phyloP scores from a whole-genome alignment of 208 protist species.

The Acanthamoeba lenticulata region DNA sequence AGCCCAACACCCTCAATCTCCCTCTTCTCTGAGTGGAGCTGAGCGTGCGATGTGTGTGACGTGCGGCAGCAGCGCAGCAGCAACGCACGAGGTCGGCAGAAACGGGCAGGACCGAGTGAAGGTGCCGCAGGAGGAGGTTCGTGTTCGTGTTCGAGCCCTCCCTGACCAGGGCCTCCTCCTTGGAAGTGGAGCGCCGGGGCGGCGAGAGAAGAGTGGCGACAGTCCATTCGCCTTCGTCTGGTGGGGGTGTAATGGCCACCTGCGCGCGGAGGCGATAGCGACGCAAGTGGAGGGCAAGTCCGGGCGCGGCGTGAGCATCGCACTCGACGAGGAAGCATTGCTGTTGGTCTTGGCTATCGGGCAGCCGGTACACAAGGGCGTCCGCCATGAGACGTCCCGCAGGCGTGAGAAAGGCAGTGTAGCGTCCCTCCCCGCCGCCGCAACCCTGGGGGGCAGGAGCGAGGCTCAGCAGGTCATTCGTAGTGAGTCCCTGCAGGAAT shows the following conservation, averaged over 20 bases:
- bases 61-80: too few relatives aligned
- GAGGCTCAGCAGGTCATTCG: neutral
- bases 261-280: conserved; percentile 9
- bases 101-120: too few relatives aligned
- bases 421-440: neutral
- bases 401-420: neutral
- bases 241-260: neutral
- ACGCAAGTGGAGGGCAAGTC: neutral
- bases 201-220: neutral
- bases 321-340: neutral
- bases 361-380: neutral
- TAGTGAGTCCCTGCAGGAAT: conserved; percentile 30
- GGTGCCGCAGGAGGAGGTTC: too few relatives aligned
- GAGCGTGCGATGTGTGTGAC: too few relatives aligned
- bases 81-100: too few relatives aligned
- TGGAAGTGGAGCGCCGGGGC: too few relatives aligned
- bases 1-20: too few relatives aligned
- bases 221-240: neutral
- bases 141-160: too few relatives aligned
- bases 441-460: neutral
- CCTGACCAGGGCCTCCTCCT: too few relatives aligned
- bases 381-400: neutral
- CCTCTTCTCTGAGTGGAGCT: too few relatives aligned
- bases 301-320: neutral
- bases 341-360: neutral